Evolutionary conservation across 164 flowering plant species (phyloP).

Genomic region (Aristolochia contorta): DNA sequence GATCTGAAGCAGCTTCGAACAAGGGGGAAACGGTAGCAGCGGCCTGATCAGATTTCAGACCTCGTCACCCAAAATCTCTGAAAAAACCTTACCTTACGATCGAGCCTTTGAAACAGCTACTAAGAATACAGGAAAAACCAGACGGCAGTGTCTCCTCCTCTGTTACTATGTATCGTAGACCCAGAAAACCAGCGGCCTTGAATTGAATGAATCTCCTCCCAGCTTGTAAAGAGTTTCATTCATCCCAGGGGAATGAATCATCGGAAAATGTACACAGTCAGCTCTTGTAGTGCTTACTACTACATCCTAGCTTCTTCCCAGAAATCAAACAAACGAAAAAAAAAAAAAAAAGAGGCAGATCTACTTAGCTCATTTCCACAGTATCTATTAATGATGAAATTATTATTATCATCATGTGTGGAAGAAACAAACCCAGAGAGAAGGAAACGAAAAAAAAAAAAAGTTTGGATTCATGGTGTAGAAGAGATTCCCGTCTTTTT

Average conservation of each 20-base stretch:
- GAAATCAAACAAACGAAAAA: too few relatives aligned
- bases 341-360: not conserved
- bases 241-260: conserved; percentile 1
- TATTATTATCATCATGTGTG: not conserved
- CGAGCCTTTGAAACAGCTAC: too few relatives aligned
- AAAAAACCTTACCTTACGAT: too few relatives aligned
- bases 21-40: conserved; percentile 30
- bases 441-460: not conserved
- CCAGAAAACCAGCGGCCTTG: too few relatives aligned
- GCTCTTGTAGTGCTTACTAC: not conserved
- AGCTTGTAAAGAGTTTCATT: not conserved
- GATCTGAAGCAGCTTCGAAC: conserved; percentile 14
- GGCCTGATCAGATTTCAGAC: conserved; percentile 6
- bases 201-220: not conserved
- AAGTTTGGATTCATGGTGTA: too few relatives aligned
- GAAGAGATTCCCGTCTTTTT: conserved; percentile 1
- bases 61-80: not conserved
- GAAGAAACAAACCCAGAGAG: not conserved
- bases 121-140: not conserved
- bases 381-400: not conserved
- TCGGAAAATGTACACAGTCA: not conserved
- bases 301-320: too few relatives aligned
- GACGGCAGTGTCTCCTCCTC: not conserved
- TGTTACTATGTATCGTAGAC: not conserved
- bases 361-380: not conserved